Base-by-base conservation (phyloP, 768 basidiomycete genomes). In the Candolleomyces efflorescens region DNA sequence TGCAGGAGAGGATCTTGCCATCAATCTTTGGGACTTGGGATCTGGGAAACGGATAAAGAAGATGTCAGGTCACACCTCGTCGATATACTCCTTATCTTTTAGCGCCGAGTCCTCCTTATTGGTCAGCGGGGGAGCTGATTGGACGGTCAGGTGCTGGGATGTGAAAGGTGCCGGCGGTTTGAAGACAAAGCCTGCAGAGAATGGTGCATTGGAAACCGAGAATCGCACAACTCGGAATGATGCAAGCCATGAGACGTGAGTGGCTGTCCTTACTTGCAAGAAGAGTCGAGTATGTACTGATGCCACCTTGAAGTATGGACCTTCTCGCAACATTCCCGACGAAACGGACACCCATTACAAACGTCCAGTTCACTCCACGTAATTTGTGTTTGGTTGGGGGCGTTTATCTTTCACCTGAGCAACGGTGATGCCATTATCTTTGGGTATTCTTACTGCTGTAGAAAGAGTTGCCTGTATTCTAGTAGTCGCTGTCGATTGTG, bases 121-220 rank as follows among this genome's bases (percentile, higher is more conserved):
- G 37, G 88, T 98, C 12, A 95, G 92, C 58, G 95, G 95, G 5
- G 82, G 90, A 23, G 85, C 93, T 27, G 97, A 99, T 69, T 95
- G 92, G 83, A 98, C 97, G 0, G 94, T 98, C 17, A 81, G 96
- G n/a, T 94, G 94, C 57, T 99, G 97, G 97, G 97, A 99, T 69
- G 87, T 97, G 37, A 95, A 90, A 71, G 73, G 80, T 46, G 71
- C 88, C 10, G 93, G 92, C 11, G 90, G 90, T 0, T 67, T 72
- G 11, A 79, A 78, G 23, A 72, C 64, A 22, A 90, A 87, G 68
- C 63, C 78, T 12, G 78, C 78, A 38, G 85, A 84, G 68, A 86
- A 84, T 65, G 85, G 82, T 11, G 52, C 54, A 46, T 22, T 56
- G 23, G 60, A 65, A 17, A 70, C 69, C 51, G 66, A 65, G n/a